phyloP scores from a whole-genome alignment of 768 basidiomycete genomes.

The Suillus placidus region DNA sequence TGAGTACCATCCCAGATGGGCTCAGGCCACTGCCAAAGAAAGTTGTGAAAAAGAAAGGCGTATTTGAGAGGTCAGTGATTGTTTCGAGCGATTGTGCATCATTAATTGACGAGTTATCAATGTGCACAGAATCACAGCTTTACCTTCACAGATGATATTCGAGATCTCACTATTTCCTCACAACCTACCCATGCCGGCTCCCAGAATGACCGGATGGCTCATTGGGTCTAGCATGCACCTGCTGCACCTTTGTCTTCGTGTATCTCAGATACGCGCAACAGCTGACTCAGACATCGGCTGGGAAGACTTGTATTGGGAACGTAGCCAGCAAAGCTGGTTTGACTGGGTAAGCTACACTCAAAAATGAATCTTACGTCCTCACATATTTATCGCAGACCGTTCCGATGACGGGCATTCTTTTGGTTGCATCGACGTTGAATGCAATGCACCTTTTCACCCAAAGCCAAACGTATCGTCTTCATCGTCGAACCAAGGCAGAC shows the following conservation, averaged over 20 bases:
- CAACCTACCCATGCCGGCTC: constrained; percentile 72
- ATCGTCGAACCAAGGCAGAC: constrained; percentile 51
- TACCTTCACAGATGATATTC: constrained; percentile 76
- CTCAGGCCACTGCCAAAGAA: constrained; percentile 47
- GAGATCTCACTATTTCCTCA: constrained; percentile 83
- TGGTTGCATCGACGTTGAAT: constrained; percentile 59
- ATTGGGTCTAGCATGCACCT: constrained; percentile 68
- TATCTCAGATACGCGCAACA: constrained; percentile 56
- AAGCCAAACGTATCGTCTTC: constrained; percentile 68
- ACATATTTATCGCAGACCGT: constrained; percentile 52
- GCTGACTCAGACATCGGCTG: constrained; percentile 73
- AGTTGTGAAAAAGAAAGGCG: constrained; percentile 64
- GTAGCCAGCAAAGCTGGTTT: constrained; percentile 67
- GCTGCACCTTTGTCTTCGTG: constrained; percentile 65
- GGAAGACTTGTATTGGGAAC: constrained; percentile 78
- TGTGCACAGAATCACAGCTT: constrained; percentile 52
- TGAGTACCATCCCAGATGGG: constrained; percentile 31
- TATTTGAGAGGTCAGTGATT: constrained; percentile 57
- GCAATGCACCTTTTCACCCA: constrained; percentile 71
- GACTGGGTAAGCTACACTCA: constrained; percentile 63
- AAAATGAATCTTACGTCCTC: constrained; percentile 7
- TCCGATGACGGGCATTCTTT: constrained; percentile 58
- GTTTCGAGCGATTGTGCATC: constrained; percentile 5
- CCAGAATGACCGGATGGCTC: constrained; percentile 65
- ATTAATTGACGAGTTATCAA: constrained; percentile 19